Percentiles rank a stretch among this genome's conserved stretches.
phyloP scores from a whole-genome alignment of 2,329 filamentous ascomycete species.

The Torrubiellomyces zombiae region DNA sequence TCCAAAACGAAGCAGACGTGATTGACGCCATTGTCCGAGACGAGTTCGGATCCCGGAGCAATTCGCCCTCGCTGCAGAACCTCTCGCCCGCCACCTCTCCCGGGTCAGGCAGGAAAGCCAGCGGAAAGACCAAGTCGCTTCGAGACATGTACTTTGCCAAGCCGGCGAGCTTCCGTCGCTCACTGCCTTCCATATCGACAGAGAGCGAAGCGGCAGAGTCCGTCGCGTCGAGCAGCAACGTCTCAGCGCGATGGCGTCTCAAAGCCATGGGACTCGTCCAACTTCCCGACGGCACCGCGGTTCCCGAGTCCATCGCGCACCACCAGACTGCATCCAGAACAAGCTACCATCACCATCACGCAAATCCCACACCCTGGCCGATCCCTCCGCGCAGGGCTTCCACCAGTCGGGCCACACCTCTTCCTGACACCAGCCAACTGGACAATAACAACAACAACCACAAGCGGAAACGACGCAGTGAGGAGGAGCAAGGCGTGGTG shows the following conservation, averaged over 20 bases:
- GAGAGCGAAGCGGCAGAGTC: constrained; percentile 11
- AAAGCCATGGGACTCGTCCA: constrained; percentile 35
- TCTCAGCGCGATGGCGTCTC: constrained; percentile 27
- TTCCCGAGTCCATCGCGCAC: constrained; percentile 32
- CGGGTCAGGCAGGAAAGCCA: constrained; percentile 5
- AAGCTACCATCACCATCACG: constrained; percentile 1
- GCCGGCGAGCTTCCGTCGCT: constrained; percentile 19
- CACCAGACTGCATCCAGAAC: constrained; percentile 15
- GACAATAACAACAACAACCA: constrained; percentile 11
- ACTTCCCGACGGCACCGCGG: constrained; percentile 34
- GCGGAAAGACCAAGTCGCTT: constrained; percentile 20
- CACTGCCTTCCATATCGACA: constrained; percentile 18
- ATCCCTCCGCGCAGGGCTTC: constrained; percentile 3
- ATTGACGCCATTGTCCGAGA: constrained; percentile 18
- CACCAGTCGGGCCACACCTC: constrained; percentile 1
- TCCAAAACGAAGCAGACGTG: constrained; percentile 20
- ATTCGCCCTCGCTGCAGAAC: constrained; percentile 7
- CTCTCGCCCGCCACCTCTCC: constrained; percentile 6
- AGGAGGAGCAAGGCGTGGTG: constrained; percentile 12
- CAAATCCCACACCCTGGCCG: neutral
- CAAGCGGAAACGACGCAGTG: constrained; percentile 16
- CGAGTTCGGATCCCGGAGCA: constrained; percentile 8
- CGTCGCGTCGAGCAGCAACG: constrained; percentile 16
- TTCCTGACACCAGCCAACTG: no score
- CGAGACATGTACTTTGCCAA: constrained; percentile 16